Evolutionary conservation across 164 flowering plant genomes (phyloP).

Genomic region (Stephania japonica): DNA sequence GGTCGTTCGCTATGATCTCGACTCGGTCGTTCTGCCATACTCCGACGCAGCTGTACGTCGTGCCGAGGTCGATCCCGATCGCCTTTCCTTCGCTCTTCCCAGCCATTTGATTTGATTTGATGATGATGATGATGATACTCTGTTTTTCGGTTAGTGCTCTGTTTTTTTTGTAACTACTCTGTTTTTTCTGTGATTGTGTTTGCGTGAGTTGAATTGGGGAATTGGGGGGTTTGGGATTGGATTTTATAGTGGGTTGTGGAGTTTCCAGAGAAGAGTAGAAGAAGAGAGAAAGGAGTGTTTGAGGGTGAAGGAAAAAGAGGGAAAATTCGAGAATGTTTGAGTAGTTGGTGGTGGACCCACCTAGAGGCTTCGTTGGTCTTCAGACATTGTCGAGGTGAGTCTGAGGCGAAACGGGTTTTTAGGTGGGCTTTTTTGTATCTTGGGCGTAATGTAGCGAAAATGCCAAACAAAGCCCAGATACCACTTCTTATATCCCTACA

Average conservation of each 20-base stretch:
- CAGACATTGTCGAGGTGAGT: too few relatives aligned
- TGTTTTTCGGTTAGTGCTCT: background rate
- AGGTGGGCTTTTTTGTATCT: too few relatives aligned
- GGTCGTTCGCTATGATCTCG: background rate
- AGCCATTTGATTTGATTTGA: too few relatives aligned
- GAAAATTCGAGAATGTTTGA: background rate
- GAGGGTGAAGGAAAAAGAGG: background rate
- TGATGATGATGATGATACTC: background rate
- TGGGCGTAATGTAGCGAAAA: too few relatives aligned
- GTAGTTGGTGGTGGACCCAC: background rate
- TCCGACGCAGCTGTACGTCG: slow-evolving; percentile 7
- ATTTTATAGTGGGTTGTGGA: background rate
- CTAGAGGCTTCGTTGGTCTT: background rate
- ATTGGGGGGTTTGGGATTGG: background rate
- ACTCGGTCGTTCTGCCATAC: slow-evolving; percentile 3
- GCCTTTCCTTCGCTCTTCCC: background rate
- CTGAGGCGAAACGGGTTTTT: too few relatives aligned
- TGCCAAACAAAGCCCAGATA: too few relatives aligned
- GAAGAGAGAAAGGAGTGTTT: background rate
- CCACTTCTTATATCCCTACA: too few relatives aligned
- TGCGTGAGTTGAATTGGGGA: background rate
- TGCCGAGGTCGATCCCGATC: slow-evolving; percentile 4
- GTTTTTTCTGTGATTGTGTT: background rate
- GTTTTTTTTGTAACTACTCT: background rate
- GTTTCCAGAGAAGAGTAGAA: background rate